Percentiles rank a stretch among this genome's conserved stretches.
phyloP scores from a whole-genome alignment of 208 protist species.

The Entamoeba invadens region DNA sequence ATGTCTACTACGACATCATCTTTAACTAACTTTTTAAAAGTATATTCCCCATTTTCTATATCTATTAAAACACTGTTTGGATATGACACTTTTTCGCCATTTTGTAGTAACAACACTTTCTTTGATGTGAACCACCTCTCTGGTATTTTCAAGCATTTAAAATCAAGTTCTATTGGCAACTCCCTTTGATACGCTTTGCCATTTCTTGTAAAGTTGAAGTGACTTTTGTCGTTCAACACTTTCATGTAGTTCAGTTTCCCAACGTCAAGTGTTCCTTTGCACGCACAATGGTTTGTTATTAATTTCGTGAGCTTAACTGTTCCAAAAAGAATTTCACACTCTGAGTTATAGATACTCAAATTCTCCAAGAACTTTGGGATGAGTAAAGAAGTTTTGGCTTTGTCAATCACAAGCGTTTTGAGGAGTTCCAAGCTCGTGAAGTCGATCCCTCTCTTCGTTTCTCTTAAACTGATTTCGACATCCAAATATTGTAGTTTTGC shows the following conservation, averaged over 20 bases:
- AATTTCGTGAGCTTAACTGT: neutral
- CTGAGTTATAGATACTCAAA: neutral
- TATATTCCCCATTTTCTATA: neutral
- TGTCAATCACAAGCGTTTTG: neutral
- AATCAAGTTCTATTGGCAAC: neutral
- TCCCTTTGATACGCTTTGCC: neutral
- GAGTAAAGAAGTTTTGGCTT: neutral
- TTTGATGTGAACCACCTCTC: neutral
- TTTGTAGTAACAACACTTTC: neutral
- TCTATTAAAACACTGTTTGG: neutral
- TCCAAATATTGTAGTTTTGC: too few relatives aligned
- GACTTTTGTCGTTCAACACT: neutral
- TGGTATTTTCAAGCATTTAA: neutral
- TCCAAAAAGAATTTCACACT: neutral
- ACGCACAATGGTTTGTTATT: neutral
- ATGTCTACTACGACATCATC: neutral
- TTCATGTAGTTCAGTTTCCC: neutral
- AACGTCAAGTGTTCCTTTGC: neutral
- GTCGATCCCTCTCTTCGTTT: neutral
- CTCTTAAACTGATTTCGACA: neutral
- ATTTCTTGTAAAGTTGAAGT: neutral
- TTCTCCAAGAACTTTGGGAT: neutral
- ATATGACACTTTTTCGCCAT: neutral
- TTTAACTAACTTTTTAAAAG: neutral
- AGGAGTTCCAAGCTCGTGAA: neutral